Evolutionary conservation across 2,329 filamentous ascomycete species (phyloP).

Genomic region (Xylaria sp.): DNA sequence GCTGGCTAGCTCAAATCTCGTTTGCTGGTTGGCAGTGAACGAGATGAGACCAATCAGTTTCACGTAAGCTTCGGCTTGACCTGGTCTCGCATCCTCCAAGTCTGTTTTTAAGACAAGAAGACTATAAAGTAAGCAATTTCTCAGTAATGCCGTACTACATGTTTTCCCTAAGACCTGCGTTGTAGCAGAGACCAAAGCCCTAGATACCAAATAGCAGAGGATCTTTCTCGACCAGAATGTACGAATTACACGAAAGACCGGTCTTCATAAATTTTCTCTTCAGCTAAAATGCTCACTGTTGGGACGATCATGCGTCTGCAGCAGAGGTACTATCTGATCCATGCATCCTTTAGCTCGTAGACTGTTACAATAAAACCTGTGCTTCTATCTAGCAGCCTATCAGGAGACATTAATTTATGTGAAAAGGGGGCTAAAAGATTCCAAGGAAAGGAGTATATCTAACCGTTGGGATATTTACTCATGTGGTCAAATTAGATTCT

Average conservation of each 20-base stretch:
- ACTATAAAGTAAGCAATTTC: background rate
- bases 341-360: background rate
- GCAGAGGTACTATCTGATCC: background rate
- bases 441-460: background rate
- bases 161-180: background rate
- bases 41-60: background rate
- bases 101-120: background rate
- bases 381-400: background rate
- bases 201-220: background rate
- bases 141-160: too few relatives aligned
- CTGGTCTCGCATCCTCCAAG: background rate
- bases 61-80: background rate
- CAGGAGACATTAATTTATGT: background rate
- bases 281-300: background rate
- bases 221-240: background rate
- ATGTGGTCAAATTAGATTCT: background rate
- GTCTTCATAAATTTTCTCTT: background rate
- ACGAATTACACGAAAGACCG: background rate
- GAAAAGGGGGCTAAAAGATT: background rate
- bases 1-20: background rate
- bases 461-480: background rate
- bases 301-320: background rate
- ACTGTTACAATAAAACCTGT: background rate
- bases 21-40: background rate
- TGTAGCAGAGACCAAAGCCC: background rate